These are phyloP conservation scores for Scheffersomyces lignosus DNA, from an alignment of 805 yeast species.

Conservation along the genomic window DNA sequence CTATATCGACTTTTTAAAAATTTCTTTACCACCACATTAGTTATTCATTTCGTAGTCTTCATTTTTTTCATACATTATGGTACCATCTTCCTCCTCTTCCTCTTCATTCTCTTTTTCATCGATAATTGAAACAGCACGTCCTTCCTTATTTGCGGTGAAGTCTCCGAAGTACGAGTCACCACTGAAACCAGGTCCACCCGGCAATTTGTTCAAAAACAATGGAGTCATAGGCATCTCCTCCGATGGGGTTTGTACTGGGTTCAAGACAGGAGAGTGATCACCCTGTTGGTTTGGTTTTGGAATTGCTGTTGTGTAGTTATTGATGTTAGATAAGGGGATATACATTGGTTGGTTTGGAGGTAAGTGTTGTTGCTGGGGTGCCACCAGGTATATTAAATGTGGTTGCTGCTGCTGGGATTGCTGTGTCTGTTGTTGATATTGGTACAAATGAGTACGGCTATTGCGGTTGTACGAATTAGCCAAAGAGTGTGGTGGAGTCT, in stretches of 20 bases:
- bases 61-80: conserved; percentile 2
- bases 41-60: conserved; percentile 1
- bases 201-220: conserved; percentile 13
- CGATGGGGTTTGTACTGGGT: conserved; percentile 43
- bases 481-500: conserved; percentile 49
- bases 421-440: conserved; percentile 9
- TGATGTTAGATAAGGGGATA: conserved; percentile 5
- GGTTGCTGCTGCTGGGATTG: conserved; percentile 12
- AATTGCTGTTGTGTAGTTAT: conserved; percentile 8
- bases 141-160: conserved; percentile 1
- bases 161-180: conserved; percentile 12
- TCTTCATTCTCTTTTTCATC: conserved; percentile 8
- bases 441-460: conserved; percentile 13
- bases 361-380: conserved; percentile 4
- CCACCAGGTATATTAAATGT: too few relatives aligned
- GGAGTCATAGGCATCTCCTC: conserved; percentile 49
- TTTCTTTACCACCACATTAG: too few relatives aligned
- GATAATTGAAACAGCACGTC: not conserved
- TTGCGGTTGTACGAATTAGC: conserved; percentile 21
- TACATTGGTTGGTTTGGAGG: conserved; percentile 6
- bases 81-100: conserved; percentile 2
- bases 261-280: conserved; percentile 26
- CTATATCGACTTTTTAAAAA: too few relatives aligned
- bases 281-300: conserved; percentile 4
- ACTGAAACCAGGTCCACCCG: not conserved